Conservation (phyloP, 441 rosid genomes). For the Erysimum cheiri region DNA sequence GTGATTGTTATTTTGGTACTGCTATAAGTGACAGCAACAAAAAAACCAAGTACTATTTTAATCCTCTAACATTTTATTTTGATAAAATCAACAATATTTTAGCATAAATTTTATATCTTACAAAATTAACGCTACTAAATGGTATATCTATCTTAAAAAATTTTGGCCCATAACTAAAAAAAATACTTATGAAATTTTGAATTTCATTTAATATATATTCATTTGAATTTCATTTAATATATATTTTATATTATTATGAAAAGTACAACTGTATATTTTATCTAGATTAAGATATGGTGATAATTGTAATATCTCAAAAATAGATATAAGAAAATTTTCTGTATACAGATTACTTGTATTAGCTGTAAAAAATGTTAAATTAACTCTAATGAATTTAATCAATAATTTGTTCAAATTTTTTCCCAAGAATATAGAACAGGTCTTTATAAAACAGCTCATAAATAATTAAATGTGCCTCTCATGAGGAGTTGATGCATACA, state of each 20-base stretch:
- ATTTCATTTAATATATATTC: too few relatives aligned
- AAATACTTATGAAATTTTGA: neutral
- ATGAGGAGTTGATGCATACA: neutral
- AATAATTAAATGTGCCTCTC: neutral
- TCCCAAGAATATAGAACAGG: neutral
- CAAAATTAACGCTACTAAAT: neutral
- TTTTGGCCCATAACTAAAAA: neutral
- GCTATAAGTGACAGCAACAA: neutral
- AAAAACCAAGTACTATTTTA: neutral
- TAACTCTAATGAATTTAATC: neutral
- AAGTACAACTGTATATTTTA: slow-evolving; percentile 3
- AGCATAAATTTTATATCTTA: neutral
- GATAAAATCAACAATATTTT: neutral
- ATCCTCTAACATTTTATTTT: neutral
- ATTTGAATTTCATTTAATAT: neutral
- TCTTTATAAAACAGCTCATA: neutral
- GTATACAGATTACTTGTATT: neutral
- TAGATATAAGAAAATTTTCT: neutral
- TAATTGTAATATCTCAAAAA: neutral
- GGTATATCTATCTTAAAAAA: neutral
- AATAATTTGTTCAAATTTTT: neutral
- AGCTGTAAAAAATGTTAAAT: neutral
- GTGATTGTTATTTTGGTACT: neutral
- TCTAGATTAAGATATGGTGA: neutral
- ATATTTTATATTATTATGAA: neutral